phyloP scores from a whole-genome alignment of 2,329 filamentous ascomycete species.

The Colletotrichum lini region DNA sequence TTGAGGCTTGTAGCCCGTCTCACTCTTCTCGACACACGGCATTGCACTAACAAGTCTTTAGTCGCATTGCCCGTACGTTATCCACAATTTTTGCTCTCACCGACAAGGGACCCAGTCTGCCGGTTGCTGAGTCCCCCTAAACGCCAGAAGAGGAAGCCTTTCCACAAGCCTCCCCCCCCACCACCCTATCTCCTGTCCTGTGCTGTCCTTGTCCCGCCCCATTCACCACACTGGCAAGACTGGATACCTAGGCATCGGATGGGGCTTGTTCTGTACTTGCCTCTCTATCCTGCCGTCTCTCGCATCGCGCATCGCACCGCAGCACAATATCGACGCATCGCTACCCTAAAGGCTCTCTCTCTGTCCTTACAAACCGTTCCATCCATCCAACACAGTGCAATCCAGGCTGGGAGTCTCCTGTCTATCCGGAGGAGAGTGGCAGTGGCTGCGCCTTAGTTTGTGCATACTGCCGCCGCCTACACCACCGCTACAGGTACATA shows the following conservation, averaged over 20 bases:
- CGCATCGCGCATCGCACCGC: constrained; percentile 24
- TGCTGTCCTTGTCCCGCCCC: constrained; percentile 5
- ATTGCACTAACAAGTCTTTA: constrained; percentile 10
- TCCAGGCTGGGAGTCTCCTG: constrained; percentile 12
- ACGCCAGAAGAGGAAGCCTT: constrained; percentile 15
- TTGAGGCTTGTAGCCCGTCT: constrained; percentile 34
- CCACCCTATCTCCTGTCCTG: background rate
- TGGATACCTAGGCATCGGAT: background rate
- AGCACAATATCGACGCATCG: constrained; percentile 19
- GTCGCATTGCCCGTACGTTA: constrained; percentile 17
- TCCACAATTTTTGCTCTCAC: constrained; percentile 25
- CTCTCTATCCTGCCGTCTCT: background rate
- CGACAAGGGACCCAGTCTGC: constrained; percentile 23
- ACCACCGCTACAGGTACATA: background rate
- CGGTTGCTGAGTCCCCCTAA: constrained; percentile 17
- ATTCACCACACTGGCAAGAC: constrained; percentile 6
- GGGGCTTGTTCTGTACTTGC: constrained; percentile 13
- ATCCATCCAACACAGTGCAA: background rate
- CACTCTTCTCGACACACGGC: constrained; percentile 7
- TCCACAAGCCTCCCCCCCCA: background rate
- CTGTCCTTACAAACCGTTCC: background rate
- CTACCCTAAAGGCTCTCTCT: constrained; percentile 3
- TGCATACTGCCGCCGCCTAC: constrained; percentile 26
- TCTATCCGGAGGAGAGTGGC: constrained; percentile 10
- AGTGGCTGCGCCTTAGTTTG: constrained; percentile 41